Conservation (phyloP, 208 protist species). For the Acanthamoeba sp. region DNA sequence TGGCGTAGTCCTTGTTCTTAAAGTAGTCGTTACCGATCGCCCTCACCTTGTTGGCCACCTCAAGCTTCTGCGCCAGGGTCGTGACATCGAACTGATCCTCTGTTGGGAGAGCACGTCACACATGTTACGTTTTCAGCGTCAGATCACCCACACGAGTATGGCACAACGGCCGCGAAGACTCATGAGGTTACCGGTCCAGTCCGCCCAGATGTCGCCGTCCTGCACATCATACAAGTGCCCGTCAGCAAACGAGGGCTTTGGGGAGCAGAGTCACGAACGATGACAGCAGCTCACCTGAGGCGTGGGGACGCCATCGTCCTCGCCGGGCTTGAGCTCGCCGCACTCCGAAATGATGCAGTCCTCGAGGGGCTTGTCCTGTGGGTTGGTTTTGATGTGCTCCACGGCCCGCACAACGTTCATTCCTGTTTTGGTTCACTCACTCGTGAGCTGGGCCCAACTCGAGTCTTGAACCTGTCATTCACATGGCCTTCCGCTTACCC, state of each 20-base stretch:
- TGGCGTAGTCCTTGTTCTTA: constrained; percentile 49
- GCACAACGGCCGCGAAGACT: background rate
- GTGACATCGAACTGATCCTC: constrained; percentile 53
- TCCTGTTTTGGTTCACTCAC: constrained; percentile 30
- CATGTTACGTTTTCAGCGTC: too few relatives aligned
- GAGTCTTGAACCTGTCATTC: background rate
- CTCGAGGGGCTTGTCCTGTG: constrained; percentile 65
- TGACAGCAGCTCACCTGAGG: background rate
- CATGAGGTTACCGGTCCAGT: background rate
- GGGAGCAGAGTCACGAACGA: background rate
- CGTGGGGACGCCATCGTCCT: constrained; percentile 75
- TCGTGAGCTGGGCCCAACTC: background rate
- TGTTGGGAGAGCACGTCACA: background rate
- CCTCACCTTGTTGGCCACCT: constrained; percentile 77
- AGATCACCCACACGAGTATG: background rate
- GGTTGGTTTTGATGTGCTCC: constrained; percentile 72
- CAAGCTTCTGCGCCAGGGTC: constrained; percentile 58
- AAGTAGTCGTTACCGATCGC: constrained; percentile 81
- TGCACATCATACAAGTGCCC: background rate
- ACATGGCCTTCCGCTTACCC: constrained; percentile 75
- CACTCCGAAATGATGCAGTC: constrained; percentile 76
- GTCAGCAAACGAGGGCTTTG: background rate
- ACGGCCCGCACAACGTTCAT: constrained; percentile 84
- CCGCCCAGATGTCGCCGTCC: constrained; percentile 42
- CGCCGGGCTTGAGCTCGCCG: constrained; percentile 76